Base-by-base conservation (phyloP, 1,284 basidiomycete genomes). In the Ustilago curta region DNA sequence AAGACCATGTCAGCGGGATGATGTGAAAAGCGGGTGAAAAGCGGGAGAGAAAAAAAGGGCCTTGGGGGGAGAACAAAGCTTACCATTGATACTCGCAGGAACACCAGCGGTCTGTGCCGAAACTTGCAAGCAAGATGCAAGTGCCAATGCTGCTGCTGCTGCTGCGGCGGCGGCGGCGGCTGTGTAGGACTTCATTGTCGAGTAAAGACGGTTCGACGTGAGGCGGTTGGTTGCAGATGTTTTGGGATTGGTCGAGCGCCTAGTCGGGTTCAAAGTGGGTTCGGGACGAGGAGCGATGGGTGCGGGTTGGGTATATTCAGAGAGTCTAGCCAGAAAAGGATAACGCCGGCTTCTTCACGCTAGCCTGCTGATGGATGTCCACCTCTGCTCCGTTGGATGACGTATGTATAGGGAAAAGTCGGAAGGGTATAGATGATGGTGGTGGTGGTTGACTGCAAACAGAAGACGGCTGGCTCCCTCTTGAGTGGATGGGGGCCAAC, bases 11-110 rank as follows among this genome's bases (percentile, higher is more conserved):
- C 23, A 48, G 37, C 40, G 19, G 16, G 31, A 37, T 27, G 27
- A 27, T 4, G 27, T 27, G 27, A 27, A 27, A 27, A 27, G 27
- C 7, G 23, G 23, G 14, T 23, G n/a, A 23, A n/a, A 3, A 39
- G 9, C 4, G 29, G 7, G 50, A 25, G 23, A 7, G 27, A 12
- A 43, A 25, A 47, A 18, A 18, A 6, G 52, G 27, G 49, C n/a
- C 9, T n/a, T 47, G 9, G 4, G 7, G n/a, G n/a, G 16, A 27
- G 23, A 32, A 19, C 18, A 25, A 37, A 8, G 42, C 61, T 53
- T 66, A 71, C 69, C 69, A 49, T 72, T 72, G 43, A 66, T 65
- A 11, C 43, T 31, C 16, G 56, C 59, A n/a, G 70, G 70, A 9
- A 72, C 64, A 44, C 70, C 70, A 4, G 70, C 70, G 0, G 70